Percentiles rank a stretch among this genome's conserved stretches.
phyloP scores from a whole-genome alignment of 148 eudicot species.

The Arbutus unedo region DNA sequence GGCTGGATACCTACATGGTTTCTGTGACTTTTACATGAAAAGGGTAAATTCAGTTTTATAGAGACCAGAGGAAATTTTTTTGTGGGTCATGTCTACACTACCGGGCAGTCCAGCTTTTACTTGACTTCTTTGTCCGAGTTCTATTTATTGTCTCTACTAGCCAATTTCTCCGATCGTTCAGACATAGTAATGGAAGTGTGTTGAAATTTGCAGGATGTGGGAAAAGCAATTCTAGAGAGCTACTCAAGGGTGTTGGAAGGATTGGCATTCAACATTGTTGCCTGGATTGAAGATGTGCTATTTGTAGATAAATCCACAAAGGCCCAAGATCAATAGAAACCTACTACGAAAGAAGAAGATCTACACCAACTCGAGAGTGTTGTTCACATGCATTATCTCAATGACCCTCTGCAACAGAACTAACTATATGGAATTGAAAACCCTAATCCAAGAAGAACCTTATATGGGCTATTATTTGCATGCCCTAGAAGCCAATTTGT shows the following conservation, averaged over 20 bases:
- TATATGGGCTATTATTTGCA: neutral
- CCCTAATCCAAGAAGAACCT: slow-evolving; percentile 1
- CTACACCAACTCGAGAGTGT: neutral
- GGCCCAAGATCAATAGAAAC: slow-evolving; percentile 36
- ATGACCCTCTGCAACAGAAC: neutral
- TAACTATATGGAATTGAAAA: neutral
- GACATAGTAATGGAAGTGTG: neutral
- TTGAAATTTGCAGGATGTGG: slow-evolving; percentile 71
- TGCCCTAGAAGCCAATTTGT: neutral
- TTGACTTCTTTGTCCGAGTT: too few species aligned
- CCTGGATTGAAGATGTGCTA: slow-evolving; percentile 88
- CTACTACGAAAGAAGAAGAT: neutral
- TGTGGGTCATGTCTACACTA: too few species aligned
- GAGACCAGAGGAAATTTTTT: too few species aligned
- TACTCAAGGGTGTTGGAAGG: slow-evolving; percentile 98
- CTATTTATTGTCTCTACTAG: too few species aligned
- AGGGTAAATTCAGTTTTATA: too few species aligned
- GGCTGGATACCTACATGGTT: neutral
- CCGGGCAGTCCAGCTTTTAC: too few species aligned
- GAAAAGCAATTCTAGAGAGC: slow-evolving; percentile 93
- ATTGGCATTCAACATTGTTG: slow-evolving; percentile 79
- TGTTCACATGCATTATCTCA: neutral
- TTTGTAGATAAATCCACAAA: slow-evolving; percentile 63
- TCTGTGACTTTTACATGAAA: neutral
- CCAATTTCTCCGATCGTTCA: too few species aligned